These are phyloP conservation scores for Coniella lustricola DNA, from an alignment of 2,329 filamentous ascomycete species.

Conservation along the genomic window DNA sequence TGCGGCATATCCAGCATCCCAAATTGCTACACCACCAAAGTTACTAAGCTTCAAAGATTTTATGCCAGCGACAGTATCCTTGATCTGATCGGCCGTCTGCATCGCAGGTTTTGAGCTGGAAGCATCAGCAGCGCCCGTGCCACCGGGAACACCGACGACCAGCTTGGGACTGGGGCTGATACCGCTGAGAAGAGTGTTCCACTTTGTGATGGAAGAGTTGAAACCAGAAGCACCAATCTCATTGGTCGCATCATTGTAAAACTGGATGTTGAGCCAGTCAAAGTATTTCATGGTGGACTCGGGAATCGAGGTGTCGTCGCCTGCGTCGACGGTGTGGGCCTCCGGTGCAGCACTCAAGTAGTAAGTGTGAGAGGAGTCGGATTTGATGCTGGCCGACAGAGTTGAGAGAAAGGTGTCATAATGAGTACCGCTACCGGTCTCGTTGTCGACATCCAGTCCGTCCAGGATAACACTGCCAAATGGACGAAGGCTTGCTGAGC, in stretches of 20 bases:
- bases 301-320: slow-evolving; percentile 1
- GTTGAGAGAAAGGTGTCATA: slow-evolving; percentile 8
- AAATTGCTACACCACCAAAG: slow-evolving; percentile 10
- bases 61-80: slow-evolving; percentile 1
- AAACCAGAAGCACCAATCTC: slow-evolving; percentile 6
- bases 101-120: not conserved
- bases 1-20: slow-evolving; percentile 9
- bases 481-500: slow-evolving; percentile 4
- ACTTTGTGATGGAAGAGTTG: not conserved
- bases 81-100: slow-evolving; percentile 5
- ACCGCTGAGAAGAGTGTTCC: slow-evolving; percentile 5
- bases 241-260: slow-evolving; percentile 10
- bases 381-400: slow-evolving; percentile 3
- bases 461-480: slow-evolving; percentile 8
- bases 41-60: slow-evolving; percentile 2
- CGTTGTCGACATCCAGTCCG: slow-evolving; percentile 11
- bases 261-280: slow-evolving; percentile 11
- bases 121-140: slow-evolving; percentile 1
- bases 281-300: slow-evolving; percentile 1
- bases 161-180: slow-evolving; percentile 9
- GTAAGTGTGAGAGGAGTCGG: not conserved
- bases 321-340: not conserved
- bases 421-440: not conserved
- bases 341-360: slow-evolving; percentile 7
- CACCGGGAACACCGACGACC: slow-evolving; percentile 8